phyloP scores from a whole-genome alignment of 352 stramenopile genomes.

The Phytopythium mirpurense region DNA sequence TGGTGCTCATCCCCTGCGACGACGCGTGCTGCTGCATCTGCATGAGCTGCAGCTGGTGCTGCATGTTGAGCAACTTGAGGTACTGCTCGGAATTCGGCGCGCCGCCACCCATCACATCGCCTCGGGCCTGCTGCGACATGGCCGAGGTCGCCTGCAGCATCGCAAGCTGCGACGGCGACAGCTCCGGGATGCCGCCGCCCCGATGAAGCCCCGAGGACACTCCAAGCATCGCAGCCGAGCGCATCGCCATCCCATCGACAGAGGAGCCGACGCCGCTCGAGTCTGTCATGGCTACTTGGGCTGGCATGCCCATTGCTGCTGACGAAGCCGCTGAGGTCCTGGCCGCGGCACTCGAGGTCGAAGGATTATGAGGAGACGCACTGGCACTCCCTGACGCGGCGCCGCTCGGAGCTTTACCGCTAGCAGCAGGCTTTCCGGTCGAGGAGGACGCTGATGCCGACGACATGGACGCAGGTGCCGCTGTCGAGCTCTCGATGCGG shows the following conservation, averaged over 20 bases:
- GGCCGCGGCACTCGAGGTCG: slow-evolving; percentile 12
- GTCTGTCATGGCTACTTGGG: slow-evolving; percentile 9
- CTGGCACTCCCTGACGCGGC: slow-evolving; percentile 2
- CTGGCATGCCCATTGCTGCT: slow-evolving; percentile 17
- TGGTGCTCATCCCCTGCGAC: slow-evolving; percentile 31
- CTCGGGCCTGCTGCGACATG: slow-evolving; percentile 21
- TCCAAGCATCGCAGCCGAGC: not conserved
- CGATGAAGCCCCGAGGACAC: slow-evolving; percentile 2
- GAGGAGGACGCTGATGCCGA: not conserved
- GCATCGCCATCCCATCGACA: not conserved
- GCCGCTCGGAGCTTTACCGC: not conserved
- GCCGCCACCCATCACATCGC: slow-evolving; percentile 36
- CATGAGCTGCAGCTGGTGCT: slow-evolving; percentile 85
- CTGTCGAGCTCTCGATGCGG: slow-evolving; percentile 41
- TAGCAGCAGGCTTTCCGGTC: not conserved
- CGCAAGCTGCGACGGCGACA: slow-evolving; percentile 33
- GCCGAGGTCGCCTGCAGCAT: slow-evolving; percentile 16
- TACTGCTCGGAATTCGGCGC: slow-evolving; percentile 69
- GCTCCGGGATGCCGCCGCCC: slow-evolving; percentile 17
- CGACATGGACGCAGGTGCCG: not conserved
- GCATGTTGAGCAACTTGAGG: slow-evolving; percentile 80
- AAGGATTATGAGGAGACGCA: slow-evolving; percentile 11
- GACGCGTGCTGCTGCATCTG: slow-evolving; percentile 71
- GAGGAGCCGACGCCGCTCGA: slow-evolving; percentile 8
- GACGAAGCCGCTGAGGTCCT: slow-evolving; percentile 17